Evolutionary conservation across 2,329 filamentous ascomycete species (phyloP).

Genomic region (Calonectria montana): DNA sequence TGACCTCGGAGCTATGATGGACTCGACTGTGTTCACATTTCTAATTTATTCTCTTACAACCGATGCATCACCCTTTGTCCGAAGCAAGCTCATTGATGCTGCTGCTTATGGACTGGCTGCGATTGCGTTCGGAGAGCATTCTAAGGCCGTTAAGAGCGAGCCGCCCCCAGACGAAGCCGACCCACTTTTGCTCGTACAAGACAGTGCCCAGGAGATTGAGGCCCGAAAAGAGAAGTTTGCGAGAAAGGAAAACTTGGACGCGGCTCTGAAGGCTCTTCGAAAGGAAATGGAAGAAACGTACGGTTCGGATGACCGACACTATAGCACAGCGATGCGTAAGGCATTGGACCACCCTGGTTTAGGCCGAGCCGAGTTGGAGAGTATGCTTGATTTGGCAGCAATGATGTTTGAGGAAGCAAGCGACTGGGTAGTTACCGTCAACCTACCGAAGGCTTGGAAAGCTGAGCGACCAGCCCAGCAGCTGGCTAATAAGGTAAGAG

Average conservation of each 20-base stretch:
- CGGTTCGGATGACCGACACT: constrained; percentile 50
- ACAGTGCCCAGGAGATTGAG: constrained; percentile 62
- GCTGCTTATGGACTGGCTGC: constrained; percentile 70
- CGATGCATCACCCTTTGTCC: constrained; percentile 72
- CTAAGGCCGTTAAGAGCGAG: constrained; percentile 57
- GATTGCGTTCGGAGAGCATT: constrained; percentile 72
- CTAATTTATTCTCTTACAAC: constrained; percentile 69
- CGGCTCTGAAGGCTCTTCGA: constrained; percentile 60
- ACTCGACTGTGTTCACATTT: constrained; percentile 65
- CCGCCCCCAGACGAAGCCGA: constrained; percentile 51
- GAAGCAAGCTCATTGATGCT: constrained; percentile 68
- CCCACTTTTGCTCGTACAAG: constrained; percentile 55
- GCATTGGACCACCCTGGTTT: constrained; percentile 54
- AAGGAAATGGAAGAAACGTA: constrained; percentile 59
- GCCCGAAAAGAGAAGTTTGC: constrained; percentile 72
- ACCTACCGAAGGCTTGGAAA: constrained; percentile 56
- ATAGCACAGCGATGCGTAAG: constrained; percentile 56
- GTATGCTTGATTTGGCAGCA: constrained; percentile 56
- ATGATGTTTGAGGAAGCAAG: constrained; percentile 60
- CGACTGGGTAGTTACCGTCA: constrained; percentile 55
- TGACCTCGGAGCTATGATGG: constrained; percentile 70
- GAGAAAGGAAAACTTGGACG: constrained; percentile 71
- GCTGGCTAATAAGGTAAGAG: constrained; percentile 51
- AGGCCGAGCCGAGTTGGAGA: constrained; percentile 55
- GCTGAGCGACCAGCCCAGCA: constrained; percentile 50